Percentiles rank a stretch among this genome's conserved stretches.
Conservation (phyloP, 1,284 basidiomycete species). For the Heterobasidion occidentale region DNA sequence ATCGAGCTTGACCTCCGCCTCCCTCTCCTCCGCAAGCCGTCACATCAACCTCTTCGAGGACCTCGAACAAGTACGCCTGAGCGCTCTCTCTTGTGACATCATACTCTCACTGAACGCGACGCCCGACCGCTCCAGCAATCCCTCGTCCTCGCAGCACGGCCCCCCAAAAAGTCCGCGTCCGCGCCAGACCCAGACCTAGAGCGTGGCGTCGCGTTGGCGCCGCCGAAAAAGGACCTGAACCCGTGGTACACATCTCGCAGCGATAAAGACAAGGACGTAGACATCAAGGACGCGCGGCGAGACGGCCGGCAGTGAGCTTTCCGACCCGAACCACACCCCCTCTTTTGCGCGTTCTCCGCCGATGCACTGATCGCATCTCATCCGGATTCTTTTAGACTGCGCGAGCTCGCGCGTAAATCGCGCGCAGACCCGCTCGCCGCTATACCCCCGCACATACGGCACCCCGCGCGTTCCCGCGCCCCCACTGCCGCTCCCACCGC, state of each 20-base stretch:
- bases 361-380: not conserved
- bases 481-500: conserved; percentile 8
- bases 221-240: conserved; percentile 63
- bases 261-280: conserved; percentile 11
- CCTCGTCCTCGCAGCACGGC: conserved; percentile 9
- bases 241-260: conserved; percentile 61
- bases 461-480: not conserved
- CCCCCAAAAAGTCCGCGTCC: conserved; percentile 27
- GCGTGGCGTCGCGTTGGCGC: conserved; percentile 63
- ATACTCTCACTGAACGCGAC: conserved; percentile 23
- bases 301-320: conserved; percentile 22
- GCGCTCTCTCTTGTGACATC: conserved; percentile 4
- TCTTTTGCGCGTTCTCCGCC: not conserved
- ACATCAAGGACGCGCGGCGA: conserved; percentile 16
- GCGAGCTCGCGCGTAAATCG: conserved; percentile 56
- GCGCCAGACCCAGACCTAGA: conserved; percentile 38
- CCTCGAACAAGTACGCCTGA: conserved; percentile 35
- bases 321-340: not conserved
- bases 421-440: conserved; percentile 64
- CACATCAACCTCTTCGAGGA: conserved; percentile 80
- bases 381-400: conserved; percentile 29
- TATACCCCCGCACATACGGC: conserved; percentile 35
- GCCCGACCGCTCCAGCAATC: conserved; percentile 2
- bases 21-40: conserved; percentile 22
- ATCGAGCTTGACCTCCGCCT: conserved; percentile 29